These are phyloP conservation scores for Heliamphora exappendiculata DNA, from an alignment of 148 eudicot genomes.

Conservation along the genomic window DNA sequence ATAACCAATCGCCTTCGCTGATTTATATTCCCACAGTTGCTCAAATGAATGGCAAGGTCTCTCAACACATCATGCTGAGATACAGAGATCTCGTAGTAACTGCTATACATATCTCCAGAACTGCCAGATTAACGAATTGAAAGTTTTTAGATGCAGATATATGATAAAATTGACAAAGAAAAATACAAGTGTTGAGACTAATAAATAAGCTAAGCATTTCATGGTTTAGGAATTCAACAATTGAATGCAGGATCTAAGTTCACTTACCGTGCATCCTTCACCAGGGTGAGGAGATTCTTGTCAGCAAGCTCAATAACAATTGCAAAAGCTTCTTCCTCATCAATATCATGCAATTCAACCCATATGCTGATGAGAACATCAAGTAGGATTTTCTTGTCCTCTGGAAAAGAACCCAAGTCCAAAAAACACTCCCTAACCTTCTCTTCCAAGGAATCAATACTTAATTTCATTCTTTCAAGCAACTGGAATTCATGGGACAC, in stretches of 20 bases:
- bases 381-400: conserved; percentile 68
- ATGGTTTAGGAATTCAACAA: background rate
- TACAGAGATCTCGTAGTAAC: conserved; percentile 64
- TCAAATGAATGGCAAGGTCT: conserved; percentile 72
- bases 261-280: conserved; percentile 63
- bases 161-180: background rate
- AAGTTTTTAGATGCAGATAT: background rate
- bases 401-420: conserved; percentile 80
- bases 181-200: background rate
- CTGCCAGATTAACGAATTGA: conserved; percentile 30
- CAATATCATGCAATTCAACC: conserved; percentile 73
- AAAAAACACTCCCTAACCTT: conserved; percentile 75
- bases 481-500: conserved; percentile 71
- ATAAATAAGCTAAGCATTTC: background rate
- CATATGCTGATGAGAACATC: conserved; percentile 71
- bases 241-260: background rate
- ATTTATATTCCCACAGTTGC: conserved; percentile 40
- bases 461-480: conserved; percentile 64
- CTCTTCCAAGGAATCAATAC: conserved; percentile 45
- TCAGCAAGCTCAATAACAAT: conserved; percentile 73
- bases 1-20: conserved; percentile 54
- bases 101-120: conserved; percentile 65
- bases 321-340: conserved; percentile 67
- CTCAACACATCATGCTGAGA: conserved; percentile 81
- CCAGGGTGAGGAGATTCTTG: conserved; percentile 61